These are phyloP conservation scores for Pestalotiopsis sp. DNA, from an alignment of 2,329 filamentous ascomycete species.

Conservation along the genomic window DNA sequence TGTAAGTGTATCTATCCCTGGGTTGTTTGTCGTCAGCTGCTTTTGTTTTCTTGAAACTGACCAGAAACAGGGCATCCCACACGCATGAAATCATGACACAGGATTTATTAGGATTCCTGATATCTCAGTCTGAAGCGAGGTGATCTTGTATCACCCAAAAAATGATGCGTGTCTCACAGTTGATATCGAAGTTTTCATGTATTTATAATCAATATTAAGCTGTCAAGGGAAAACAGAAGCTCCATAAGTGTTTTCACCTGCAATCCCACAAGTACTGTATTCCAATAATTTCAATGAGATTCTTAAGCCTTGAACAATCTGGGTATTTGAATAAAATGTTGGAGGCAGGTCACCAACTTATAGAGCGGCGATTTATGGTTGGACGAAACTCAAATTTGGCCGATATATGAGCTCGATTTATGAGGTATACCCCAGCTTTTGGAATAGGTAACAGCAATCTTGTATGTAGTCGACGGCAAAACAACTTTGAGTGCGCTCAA, in stretches of 20 bases:
- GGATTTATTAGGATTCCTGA: neutral
- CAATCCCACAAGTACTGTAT: too few species aligned
- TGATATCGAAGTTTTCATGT: too few species aligned
- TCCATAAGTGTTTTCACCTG: too few species aligned
- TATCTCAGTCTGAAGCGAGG: neutral
- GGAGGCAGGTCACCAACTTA: neutral
- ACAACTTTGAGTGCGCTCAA: neutral
- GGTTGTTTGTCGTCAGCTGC: neutral
- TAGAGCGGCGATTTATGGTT: too few species aligned
- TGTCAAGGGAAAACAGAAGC: too few species aligned
- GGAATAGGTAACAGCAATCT: neutral
- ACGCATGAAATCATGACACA: neutral
- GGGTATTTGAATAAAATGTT: neutral
- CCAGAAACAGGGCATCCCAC: neutral
- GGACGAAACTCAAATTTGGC: too few species aligned
- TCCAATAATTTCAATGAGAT: too few species aligned
- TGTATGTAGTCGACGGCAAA: neutral
- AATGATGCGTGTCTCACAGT: neutral
- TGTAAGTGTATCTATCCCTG: conserved; percentile 15
- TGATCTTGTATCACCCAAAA: neutral
- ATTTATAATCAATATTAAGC: too few species aligned
- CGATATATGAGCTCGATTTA: too few species aligned
- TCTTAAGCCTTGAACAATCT: neutral
- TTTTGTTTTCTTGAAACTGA: neutral
- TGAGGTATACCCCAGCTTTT: too few species aligned